Conservation (phyloP, 1,139 yeast genomes). For the Kodamaea ohmeri region DNA sequence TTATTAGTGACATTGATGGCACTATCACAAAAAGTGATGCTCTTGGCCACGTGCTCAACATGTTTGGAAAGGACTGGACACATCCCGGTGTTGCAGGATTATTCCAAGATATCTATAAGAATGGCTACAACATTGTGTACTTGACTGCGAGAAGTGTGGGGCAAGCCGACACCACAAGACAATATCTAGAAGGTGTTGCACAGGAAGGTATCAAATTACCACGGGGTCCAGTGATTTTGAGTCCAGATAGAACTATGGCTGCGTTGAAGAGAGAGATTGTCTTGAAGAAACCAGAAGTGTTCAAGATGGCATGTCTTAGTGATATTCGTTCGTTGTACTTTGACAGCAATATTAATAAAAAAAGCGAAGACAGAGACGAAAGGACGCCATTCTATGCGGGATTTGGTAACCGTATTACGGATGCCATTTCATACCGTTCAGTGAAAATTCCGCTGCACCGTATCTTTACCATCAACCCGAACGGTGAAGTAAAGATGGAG, state of each 20-base stretch:
- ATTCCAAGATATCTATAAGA: slow-evolving; percentile 76
- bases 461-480: slow-evolving; percentile 93
- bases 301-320: slow-evolving; percentile 93
- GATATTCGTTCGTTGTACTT: slow-evolving; percentile 75
- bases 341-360: slow-evolving; percentile 13
- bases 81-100: slow-evolving; percentile 93
- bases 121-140: slow-evolving; percentile 92
- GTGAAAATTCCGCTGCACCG: slow-evolving; percentile 94
- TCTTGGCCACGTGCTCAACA: slow-evolving; percentile 89
- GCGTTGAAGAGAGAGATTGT: slow-evolving; percentile 91
- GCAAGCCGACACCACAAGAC: slow-evolving; percentile 89
- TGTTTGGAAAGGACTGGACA: slow-evolving; percentile 97
- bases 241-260: slow-evolving; percentile 97
- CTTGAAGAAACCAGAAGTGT: slow-evolving; percentile 91
- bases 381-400: slow-evolving; percentile 93
- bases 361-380: slow-evolving; percentile 25
- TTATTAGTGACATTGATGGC: slow-evolving; percentile 96
- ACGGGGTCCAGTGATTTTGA: slow-evolving; percentile 87
- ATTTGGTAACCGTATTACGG: slow-evolving; percentile 95
- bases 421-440: slow-evolving; percentile 90
- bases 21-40: slow-evolving; percentile 98
- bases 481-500: slow-evolving; percentile 98
- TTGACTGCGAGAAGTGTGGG: slow-evolving; percentile 95
- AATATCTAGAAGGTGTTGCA: slow-evolving; percentile 72
- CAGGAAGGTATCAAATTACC: slow-evolving; percentile 78